phyloP scores from a whole-genome alignment of 139 green algal genomes.

The Pleodorina starrii region DNA sequence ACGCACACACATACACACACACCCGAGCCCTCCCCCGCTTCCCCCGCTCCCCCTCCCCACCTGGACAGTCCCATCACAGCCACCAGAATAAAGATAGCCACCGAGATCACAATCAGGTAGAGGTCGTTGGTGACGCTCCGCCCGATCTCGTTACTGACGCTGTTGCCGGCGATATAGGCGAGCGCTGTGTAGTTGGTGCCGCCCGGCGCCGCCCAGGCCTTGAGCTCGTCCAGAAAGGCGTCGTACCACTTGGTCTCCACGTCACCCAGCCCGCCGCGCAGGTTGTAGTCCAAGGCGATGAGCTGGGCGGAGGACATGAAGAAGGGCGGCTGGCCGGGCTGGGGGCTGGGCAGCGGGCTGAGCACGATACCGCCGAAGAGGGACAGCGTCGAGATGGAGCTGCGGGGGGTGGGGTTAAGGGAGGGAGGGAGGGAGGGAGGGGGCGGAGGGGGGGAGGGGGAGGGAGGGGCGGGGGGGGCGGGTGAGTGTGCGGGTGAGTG shows the following conservation, averaged over 20 bases:
- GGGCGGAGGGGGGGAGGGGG: not conserved
- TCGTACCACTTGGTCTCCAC: constrained; percentile 24
- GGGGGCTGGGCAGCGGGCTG: not conserved
- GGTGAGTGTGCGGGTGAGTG: too few species aligned
- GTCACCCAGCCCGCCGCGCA: not conserved
- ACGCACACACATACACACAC: too few species aligned
- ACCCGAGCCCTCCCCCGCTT: too few species aligned
- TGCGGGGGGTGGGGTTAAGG: not conserved
- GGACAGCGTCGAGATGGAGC: constrained; percentile 13
- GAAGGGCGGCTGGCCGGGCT: not conserved
- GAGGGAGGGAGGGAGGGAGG: too few species aligned
- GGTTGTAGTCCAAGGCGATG: not conserved
- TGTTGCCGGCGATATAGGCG: constrained; percentile 42
- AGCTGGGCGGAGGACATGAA: not conserved
- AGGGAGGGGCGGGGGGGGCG: too few species aligned
- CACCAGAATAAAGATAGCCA: constrained; percentile 42
- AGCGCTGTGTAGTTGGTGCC: not conserved
- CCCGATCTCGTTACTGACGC: constrained; percentile 39
- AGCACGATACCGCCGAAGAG: constrained; percentile 40
- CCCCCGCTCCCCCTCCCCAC: too few species aligned
- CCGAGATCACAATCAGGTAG: constrained; percentile 48
- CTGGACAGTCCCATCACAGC: constrained; percentile 26
- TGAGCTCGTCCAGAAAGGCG: constrained; percentile 23
- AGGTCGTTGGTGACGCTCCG: constrained; percentile 26
- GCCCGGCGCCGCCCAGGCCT: not conserved